Evolutionary conservation across 2,329 filamentous ascomycete species (phyloP), one percentile per base, ranked within the genome.

Genomic region (Ilyonectria sp.): DNA sequence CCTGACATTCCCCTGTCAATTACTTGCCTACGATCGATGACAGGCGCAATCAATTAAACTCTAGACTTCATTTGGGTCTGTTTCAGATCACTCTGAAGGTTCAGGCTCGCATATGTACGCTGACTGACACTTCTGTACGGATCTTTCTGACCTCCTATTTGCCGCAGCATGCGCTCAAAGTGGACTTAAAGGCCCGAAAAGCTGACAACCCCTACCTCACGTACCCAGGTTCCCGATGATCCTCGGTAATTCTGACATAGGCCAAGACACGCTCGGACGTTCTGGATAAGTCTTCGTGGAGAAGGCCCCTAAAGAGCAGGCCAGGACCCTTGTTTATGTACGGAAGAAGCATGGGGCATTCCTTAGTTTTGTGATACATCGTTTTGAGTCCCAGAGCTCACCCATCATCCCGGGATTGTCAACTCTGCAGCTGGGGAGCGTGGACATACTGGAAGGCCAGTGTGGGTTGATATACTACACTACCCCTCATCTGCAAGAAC

Each of bases 341-440:
- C 47, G 26, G 31, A 53, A 2, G 50, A 19, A 29, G 47, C 47
- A 7, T 10, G 8, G 50, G 31, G 31, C 17, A 21, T 2, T 10
- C 9, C n/a, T 31, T 52, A 52, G 29, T 10, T 52, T 4, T n/a
- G 21, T 53, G 50, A 53, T 53, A 37, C 29, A 40, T 63, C 60
- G 57, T 31, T 62, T 62, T 56, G 13, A 23, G 52, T 44, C 19
- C 19, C 52, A 46, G 43, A 56, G 60, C 60, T 40, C 13, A 35
- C 7, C 52, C 43, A 50, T 11, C 35, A 33, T 21, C 60, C 52
- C 33, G 43, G 33, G 60, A 50, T 63, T 63, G 26, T 21, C 31
- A 31, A 57, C 43, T 62, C 60, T 33, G 33, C 17, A 23, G 19
- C 17, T 29, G 43, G 33, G 23, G 35, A 29, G 8, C 23, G 26